Percentiles rank a stretch among this genome's conserved stretches.
Conservation (phyloP, 371 early-diverging fungal species). For the Mortierella sp. region DNA sequence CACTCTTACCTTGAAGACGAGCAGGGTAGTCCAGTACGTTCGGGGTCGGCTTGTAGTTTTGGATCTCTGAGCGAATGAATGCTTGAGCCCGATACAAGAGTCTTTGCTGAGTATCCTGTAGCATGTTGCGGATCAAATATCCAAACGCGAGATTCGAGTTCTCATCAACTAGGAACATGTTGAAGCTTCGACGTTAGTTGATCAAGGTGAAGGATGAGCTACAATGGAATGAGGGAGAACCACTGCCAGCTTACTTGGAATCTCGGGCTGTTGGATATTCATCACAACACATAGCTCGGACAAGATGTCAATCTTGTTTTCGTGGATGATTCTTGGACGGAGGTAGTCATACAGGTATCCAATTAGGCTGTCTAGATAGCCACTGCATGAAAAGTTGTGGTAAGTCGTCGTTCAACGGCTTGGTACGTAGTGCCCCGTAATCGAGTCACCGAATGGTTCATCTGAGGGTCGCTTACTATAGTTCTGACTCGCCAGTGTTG, state of each 20-base stretch:
- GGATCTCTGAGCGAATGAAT: slow-evolving; percentile 81
- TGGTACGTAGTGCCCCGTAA: background rate
- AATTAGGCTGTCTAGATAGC: slow-evolving; percentile 72
- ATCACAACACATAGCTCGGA: slow-evolving; percentile 86
- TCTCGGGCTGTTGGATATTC: slow-evolving; percentile 58
- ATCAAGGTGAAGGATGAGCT: background rate
- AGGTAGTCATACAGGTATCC: slow-evolving; percentile 84
- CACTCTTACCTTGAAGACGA: slow-evolving; percentile 47
- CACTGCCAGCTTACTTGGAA: slow-evolving; percentile 57
- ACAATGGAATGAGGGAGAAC: background rate
- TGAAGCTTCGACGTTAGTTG: background rate
- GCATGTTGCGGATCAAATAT: slow-evolving; percentile 74
- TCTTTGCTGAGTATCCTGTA: slow-evolving; percentile 87
- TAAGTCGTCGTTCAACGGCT: too few relatives aligned
- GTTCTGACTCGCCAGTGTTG: slow-evolving; percentile 68
- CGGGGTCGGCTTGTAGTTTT: slow-evolving; percentile 76
- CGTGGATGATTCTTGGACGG: slow-evolving; percentile 88
- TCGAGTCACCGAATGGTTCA: background rate
- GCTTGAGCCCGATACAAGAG: slow-evolving; percentile 87
- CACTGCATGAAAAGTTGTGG: slow-evolving; percentile 54
- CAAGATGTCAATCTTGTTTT: slow-evolving; percentile 78
- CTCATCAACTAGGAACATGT: slow-evolving; percentile 50
- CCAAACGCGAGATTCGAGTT: slow-evolving; percentile 70
- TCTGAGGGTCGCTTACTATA: slow-evolving; percentile 55
- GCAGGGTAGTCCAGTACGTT: slow-evolving; percentile 70